phyloP scores from a whole-genome alignment of 495 filamentous ascomycete genomes.

The Tuber aestivum region DNA sequence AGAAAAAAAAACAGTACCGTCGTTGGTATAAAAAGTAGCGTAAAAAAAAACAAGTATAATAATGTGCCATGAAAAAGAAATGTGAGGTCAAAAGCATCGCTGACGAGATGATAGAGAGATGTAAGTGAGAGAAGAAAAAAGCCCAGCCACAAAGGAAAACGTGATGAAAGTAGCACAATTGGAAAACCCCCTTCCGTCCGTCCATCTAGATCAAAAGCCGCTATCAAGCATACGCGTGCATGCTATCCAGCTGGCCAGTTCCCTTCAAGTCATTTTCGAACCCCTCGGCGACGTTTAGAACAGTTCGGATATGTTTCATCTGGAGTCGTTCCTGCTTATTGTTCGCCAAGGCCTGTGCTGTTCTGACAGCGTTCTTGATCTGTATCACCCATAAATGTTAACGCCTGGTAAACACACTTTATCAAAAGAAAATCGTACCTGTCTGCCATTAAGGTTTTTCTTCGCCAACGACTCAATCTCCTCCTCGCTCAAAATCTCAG shows the following conservation, averaged over 20 bases:
- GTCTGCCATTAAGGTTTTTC: conserved; percentile 77
- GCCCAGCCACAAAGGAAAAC: not conserved
- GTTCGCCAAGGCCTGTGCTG: conserved; percentile 77
- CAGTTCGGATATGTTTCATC: conserved; percentile 76
- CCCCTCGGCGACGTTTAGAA: conserved; percentile 72
- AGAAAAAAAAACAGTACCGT: not conserved
- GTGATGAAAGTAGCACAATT: conserved; percentile 1
- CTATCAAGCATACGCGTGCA: conserved; percentile 44
- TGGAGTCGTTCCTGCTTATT: conserved; percentile 63
- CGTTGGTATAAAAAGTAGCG: not conserved
- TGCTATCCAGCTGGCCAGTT: conserved; percentile 58
- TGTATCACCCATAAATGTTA: conserved; percentile 38
- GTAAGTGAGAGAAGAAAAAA: conserved; percentile 10
- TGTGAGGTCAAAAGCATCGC: not conserved
- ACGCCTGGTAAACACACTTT: conserved; percentile 4
- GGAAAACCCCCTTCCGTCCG: not conserved
- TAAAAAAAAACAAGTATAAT: not conserved
- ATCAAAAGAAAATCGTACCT: conserved; percentile 48
- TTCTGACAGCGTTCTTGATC: conserved; percentile 90
- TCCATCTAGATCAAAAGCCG: not conserved
- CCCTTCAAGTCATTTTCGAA: conserved; percentile 75
- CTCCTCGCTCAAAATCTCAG: conserved; percentile 56
- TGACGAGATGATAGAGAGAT: conserved; percentile 10
- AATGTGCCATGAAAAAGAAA: not conserved
- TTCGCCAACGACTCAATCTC: conserved; percentile 51